These are phyloP conservation scores for Lophiotrema nucula DNA, from an alignment of 495 filamentous ascomycete species.

Conservation along the genomic window DNA sequence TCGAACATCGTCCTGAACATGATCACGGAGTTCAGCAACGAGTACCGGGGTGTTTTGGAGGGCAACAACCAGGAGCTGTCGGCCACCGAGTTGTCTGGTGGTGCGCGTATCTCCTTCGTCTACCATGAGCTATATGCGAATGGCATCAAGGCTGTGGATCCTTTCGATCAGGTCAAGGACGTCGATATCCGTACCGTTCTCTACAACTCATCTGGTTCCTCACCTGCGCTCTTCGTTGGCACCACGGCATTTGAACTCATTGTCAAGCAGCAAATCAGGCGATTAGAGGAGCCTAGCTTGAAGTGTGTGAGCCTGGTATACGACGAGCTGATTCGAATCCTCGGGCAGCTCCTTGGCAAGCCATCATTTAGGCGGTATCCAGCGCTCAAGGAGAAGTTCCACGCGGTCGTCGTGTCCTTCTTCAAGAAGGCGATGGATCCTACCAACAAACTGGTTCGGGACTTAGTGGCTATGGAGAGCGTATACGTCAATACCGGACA, in stretches of 20 bases:
- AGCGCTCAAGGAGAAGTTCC: conserved; percentile 91
- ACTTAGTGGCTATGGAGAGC: conserved; percentile 91
- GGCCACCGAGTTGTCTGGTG: conserved; percentile 89
- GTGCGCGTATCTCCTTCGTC: conserved; percentile 98
- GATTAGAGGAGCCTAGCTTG: conserved; percentile 91
- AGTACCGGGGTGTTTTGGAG: conserved; percentile 93
- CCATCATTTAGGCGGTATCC: conserved; percentile 91
- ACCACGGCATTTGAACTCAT: conserved; percentile 97
- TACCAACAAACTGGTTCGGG: conserved; percentile 92
- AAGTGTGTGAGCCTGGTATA: conserved; percentile 97
- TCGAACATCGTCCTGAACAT: conserved; percentile 96
- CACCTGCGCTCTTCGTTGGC: conserved; percentile 94
- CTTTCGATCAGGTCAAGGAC: conserved; percentile 96
- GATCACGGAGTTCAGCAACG: conserved; percentile 97
- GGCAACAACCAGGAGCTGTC: conserved; percentile 96
- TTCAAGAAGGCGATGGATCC: conserved; percentile 98
- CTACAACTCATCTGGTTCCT: conserved; percentile 95
- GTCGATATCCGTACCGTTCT: conserved; percentile 95
- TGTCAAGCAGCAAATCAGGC: conserved; percentile 97
- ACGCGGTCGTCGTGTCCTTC: conserved; percentile 88
- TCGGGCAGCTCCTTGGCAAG: conserved; percentile 85
- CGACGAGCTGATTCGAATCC: conserved; percentile 95
- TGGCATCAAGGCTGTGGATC: conserved; percentile 96
- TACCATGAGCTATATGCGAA: conserved; percentile 99
- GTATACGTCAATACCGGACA: conserved; percentile 99